Evolutionary conservation across 208 protist genomes (phyloP), one percentile per base, ranked within the genome.

Genomic region (Kentomonas sorsogonicus): DNA sequence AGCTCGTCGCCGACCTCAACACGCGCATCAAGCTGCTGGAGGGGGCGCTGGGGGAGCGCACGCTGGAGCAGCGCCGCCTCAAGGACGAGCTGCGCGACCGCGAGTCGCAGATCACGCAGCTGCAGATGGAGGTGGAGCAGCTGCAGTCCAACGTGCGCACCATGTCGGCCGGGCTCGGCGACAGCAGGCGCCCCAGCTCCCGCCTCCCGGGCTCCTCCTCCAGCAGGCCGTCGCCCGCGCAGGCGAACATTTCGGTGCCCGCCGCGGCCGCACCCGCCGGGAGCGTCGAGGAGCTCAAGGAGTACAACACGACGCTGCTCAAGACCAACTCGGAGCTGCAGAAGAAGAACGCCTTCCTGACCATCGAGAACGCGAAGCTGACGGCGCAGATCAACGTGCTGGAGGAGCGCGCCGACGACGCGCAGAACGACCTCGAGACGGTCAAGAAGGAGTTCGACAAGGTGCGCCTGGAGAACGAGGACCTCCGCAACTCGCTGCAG

Each of bases 381-480:
- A 31, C 16, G 13, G 10, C 57, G 4, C 38, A 44, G 27, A 47
- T 45, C 9, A 57, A 56, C 39, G 43, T 50, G 0, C 39, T 53
- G 1, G 60, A 74, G 33, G 63, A 80, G 16, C n/a, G n/a, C n/a
- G n/a, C n/a, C n/a, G n/a, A n/a, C n/a, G n/a, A n/a, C n/a, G n/a
- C n/a, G n/a, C n/a, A n/a, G n/a, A n/a, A n/a, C n/a, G 60, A 69
- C 22, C 39, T 69, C 31, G 53, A 84, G 39, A 59, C 69, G 39
- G 39, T 84, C 5, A 51, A 30, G 22, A 56, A 68, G 27, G 56
- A 44, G 18, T 41, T 70, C 59, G 56, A 56, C 1, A 53, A 60
- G 30, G 36, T 53, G 16, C 43, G 54, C 6, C 18, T 36, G 29
- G 31, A 58, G 41, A 38, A 25, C 34, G 43, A 59, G n/a, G 34